Evolutionary conservation across 2,329 filamentous ascomycete species (phyloP).

Genomic region (Trichophyton schoenleinii): DNA sequence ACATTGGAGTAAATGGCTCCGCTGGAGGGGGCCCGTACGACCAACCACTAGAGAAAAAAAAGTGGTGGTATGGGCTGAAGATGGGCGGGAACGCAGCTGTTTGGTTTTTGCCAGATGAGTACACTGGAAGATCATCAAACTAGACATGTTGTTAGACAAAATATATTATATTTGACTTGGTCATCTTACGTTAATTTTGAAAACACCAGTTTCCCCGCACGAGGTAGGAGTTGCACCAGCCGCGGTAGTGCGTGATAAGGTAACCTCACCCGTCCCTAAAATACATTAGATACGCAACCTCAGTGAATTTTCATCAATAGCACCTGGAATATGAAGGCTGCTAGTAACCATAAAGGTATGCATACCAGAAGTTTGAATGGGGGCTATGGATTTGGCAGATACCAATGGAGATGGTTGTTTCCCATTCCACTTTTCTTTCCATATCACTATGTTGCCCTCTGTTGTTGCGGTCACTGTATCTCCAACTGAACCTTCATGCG

Average conservation of each 20-base stretch:
- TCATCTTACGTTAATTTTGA: conserved; percentile 12
- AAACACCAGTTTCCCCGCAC: conserved; percentile 13
- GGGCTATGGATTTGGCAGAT: background rate
- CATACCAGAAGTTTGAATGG: background rate
- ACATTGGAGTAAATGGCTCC: conserved; percentile 35
- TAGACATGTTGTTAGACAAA: conserved; percentile 3
- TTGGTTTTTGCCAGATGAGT: conserved; percentile 16
- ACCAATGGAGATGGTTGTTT: background rate
- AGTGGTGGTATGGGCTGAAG: conserved; percentile 39
- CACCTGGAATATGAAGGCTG: background rate
- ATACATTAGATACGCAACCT: background rate
- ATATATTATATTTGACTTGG: background rate
- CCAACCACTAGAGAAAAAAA: conserved; percentile 41
- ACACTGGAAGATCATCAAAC: conserved; percentile 21
- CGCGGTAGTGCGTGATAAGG: background rate
- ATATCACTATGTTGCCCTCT: conserved; percentile 5
- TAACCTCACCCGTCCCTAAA: background rate
- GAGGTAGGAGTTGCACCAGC: conserved; percentile 4
- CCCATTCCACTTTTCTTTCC: too few species aligned
- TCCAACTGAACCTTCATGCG: conserved; percentile 3
- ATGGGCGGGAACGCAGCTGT: conserved; percentile 28
- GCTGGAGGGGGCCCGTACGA: conserved; percentile 36
- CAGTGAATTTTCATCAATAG: background rate
- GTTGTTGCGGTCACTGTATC: conserved; percentile 6
- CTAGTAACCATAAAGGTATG: background rate